These are phyloP conservation scores for Picochlorum costavermella DNA, from an alignment of 139 green algal genomes.

Conservation along the genomic window DNA sequence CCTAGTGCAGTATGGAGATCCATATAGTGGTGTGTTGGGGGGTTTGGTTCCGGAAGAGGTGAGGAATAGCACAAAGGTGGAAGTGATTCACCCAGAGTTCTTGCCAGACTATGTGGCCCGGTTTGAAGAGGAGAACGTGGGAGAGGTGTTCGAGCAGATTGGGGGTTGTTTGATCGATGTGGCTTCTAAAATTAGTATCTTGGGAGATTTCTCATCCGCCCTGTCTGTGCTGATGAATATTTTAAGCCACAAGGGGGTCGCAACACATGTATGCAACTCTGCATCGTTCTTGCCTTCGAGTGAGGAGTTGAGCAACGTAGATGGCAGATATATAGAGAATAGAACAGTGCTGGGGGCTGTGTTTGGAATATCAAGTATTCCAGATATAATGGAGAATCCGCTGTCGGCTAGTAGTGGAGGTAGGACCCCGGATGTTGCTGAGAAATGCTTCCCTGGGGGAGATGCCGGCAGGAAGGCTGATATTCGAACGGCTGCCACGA, in stretches of 20 bases:
- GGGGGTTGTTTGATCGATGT: conserved; percentile 21
- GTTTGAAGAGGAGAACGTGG: conserved; percentile 64
- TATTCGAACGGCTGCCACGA: conserved; percentile 25
- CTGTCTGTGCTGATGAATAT: conserved; percentile 50
- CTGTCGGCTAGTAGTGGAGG: neutral
- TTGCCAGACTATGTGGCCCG: conserved; percentile 62
- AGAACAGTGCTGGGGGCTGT: conserved; percentile 60
- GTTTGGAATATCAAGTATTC: conserved; percentile 53
- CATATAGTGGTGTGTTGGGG: neutral
- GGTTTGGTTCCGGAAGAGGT: neutral
- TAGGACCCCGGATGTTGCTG: conserved; percentile 29
- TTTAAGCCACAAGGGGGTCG: conserved; percentile 41
- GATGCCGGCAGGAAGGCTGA: conserved; percentile 24
- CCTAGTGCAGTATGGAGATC: neutral
- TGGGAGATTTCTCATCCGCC: conserved; percentile 55
- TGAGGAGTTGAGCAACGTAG: conserved; percentile 18
- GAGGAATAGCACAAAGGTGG: neutral
- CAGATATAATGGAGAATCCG: conserved; percentile 27
- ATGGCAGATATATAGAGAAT: conserved; percentile 28
- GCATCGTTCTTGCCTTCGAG: conserved; percentile 30
- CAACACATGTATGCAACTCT: conserved; percentile 21
- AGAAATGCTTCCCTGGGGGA: conserved; percentile 40
- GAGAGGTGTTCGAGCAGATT: conserved; percentile 45
- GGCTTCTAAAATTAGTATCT: conserved; percentile 39
- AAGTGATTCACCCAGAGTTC: conserved; percentile 63